Base-by-base conservation (phyloP, 352 stramenopile species). In the Pythium rishiriense region DNA sequence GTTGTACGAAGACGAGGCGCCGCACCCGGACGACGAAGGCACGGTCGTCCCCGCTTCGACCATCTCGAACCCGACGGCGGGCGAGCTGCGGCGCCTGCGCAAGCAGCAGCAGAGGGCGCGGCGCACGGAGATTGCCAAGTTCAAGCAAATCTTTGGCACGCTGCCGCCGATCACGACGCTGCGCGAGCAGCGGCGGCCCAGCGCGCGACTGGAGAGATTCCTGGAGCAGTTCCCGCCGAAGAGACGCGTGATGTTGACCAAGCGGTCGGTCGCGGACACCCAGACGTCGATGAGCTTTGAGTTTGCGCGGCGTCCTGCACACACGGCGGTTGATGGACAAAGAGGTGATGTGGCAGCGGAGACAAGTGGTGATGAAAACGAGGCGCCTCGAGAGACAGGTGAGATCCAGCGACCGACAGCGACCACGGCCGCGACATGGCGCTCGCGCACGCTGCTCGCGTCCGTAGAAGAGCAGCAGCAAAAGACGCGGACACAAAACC, bases 231-330 rank as follows among this genome's bases (percentile, higher is more conserved):
- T 85, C 60, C 61, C 71, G n/a, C 55, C 76, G 24, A 90, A 90
- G 68, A 67, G 64, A 29, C 43, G 28, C 3, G 50, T 71, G 26
- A 37, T 84, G 39, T 54, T 59, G 62, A 72, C 82, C 64, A 91
- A 90, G 68, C 75, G 83, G 25, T 90, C 81, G 37, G 48, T 69
- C 39, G 73, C 74, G 0, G 73, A 90, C 53, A 93, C 81, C 2
- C 64, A 74, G 21, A 87, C 81, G 33, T 60, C 76, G 0, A 57
- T 78, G 62, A 75, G 76, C 72, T 93, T 90, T 74, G 76, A 81
- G 31, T 93, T 91, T 66, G 83, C 83, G 29, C 58, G 81, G 5
- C 68, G 68, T 9, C 48, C 69, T 26, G 26, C 43, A 10, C 26
- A 56, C 2, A 15, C 52, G 4, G 12, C 19, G 21, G 45, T 24